These are phyloP conservation scores for Phytophthora fragariaefolia DNA, from an alignment of 352 stramenopile genomes.

Conservation along the genomic window DNA sequence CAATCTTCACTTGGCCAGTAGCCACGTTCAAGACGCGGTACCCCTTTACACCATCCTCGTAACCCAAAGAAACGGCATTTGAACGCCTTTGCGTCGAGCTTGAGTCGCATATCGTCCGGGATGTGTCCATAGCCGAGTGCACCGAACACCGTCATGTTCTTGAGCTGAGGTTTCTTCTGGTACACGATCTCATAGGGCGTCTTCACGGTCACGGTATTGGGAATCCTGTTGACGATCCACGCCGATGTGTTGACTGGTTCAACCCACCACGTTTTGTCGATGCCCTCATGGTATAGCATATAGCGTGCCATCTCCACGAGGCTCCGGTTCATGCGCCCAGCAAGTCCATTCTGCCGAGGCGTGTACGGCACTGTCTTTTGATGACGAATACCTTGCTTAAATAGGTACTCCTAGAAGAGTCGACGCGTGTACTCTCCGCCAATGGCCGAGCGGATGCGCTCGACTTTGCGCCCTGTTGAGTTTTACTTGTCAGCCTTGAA, in stretches of 20 bases:
- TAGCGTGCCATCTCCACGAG: constrained; percentile 24
- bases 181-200: constrained; percentile 21
- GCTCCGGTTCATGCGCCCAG: constrained; percentile 31
- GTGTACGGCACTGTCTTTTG: constrained; percentile 24
- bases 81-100: too few species aligned
- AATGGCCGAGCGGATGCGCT: background rate
- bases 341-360: constrained; percentile 30
- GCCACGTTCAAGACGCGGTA: constrained; percentile 5
- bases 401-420: background rate
- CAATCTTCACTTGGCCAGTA: background rate
- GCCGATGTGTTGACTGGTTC: constrained; percentile 19
- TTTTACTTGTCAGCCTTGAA: background rate
- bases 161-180: constrained; percentile 4
- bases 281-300: constrained; percentile 20
- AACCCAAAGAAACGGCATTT: background rate
- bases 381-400: background rate
- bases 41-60: background rate
- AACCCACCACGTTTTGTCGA: constrained; percentile 5
- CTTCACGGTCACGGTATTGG: constrained; percentile 12
- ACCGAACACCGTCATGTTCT: constrained; percentile 23
- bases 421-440: background rate
- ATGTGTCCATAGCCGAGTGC: constrained; percentile 26
- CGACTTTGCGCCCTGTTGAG: background rate
- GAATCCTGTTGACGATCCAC: constrained; percentile 19
- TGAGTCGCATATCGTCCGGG: constrained; percentile 13